Base-by-base conservation (phyloP, 805 yeast genomes). In the Torulaspora gathmanii region DNA sequence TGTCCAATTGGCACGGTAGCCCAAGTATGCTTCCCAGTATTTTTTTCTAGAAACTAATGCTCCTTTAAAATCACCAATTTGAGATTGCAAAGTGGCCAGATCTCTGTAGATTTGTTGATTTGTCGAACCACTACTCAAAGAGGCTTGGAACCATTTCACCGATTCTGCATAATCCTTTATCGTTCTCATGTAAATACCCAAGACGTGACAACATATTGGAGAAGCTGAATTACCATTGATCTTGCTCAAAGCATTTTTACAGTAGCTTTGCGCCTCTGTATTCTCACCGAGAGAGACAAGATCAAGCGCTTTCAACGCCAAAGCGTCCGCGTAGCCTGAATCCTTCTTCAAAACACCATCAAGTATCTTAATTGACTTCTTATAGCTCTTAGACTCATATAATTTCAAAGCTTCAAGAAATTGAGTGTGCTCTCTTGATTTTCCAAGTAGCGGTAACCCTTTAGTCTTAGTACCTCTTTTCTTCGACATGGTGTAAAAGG, bases 1-100 rank as follows among this genome's bases (percentile, higher is more conserved):
- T 1, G 95, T 85, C 96, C 96, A 90, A 60, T 87, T 86, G 50
- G 91, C 89, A 52, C 96, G 77, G 61, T 79, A 86, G 0, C 95
- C 95, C 9, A 93, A 80, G 55, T 77, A 82, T 20, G 77, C 74
- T 56, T 83, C 86, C 64, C 93, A 73, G 56, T 80, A 81, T 30
- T 73, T 72, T 48, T 78, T 79, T 56, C 97, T 77, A 1, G 91
- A 76, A 9, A 69, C 76, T 4, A 78, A 73, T 50, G 84, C 73
- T 19, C 73, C 73, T 54, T 77, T 77, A 61, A 71, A 87, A 58
- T 87, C 90, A 49, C 96, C 79, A 51, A 74, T 71, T 57, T 93
- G 98, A 23, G 85, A 70, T 59, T 90, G 91, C 67, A 87, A 73
- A 36, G 82, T 71, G 11, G 95, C 77, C 59, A 91, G 72, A 64